Evolutionary conservation across 192 early-diverging fungal species (phyloP).

Genomic region (Funneliformis geosporum): DNA sequence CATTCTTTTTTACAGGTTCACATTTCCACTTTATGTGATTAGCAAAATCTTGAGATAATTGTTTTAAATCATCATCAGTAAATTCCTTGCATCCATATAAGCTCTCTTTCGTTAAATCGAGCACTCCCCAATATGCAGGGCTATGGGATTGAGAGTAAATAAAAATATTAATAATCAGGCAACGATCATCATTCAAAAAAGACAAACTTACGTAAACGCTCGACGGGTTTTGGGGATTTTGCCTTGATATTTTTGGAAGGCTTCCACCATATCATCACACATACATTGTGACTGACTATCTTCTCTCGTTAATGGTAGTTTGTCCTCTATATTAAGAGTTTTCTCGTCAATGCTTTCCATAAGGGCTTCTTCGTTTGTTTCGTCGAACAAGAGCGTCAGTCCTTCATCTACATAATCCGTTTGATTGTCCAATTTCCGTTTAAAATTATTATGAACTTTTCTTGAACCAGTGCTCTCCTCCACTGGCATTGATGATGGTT

Average conservation of each 20-base stretch:
- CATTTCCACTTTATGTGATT: conserved; percentile 23
- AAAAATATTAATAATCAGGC: neutral
- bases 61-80: neutral
- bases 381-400: neutral
- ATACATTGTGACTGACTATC: neutral
- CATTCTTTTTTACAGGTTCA: neutral
- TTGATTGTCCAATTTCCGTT: conserved; percentile 8
- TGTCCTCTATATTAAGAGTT: neutral
- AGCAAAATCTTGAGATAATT: conserved; percentile 14
- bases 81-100: conserved; percentile 5
- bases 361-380: conserved; percentile 4
- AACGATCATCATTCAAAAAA: neutral
- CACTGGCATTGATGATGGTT: neutral
- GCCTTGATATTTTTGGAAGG: neutral
- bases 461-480: conserved; percentile 8
- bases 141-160: neutral
- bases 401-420: neutral
- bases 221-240: neutral
- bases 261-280: neutral
- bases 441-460: conserved; percentile 5
- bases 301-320: neutral
- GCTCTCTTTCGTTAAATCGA: conserved; percentile 6
- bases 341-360: conserved; percentile 1
- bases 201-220: neutral
- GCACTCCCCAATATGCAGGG: neutral